Evolutionary conservation across 306 rosid species (phyloP).

Genomic region (Pachyrhizus erosus): DNA sequence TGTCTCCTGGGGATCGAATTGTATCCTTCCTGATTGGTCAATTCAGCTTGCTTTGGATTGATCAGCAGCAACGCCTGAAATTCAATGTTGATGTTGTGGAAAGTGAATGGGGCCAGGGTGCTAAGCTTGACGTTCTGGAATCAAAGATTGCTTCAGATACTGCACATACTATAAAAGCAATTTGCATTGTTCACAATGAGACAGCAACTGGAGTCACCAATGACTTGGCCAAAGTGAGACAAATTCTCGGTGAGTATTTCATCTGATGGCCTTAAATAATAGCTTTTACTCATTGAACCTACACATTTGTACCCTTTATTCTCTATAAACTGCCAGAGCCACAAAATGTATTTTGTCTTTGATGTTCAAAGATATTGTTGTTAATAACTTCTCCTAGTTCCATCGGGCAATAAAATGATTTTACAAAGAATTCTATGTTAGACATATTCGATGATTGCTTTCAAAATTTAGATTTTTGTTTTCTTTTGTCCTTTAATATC

Average conservation of each 20-base stretch:
- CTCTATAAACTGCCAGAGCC: constrained; percentile 5
- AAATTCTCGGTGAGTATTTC: constrained; percentile 73
- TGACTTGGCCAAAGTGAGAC: constrained; percentile 78
- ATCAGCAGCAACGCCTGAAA: constrained; percentile 97
- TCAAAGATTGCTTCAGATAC: constrained; percentile 83
- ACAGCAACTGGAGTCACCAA: constrained; percentile 99
- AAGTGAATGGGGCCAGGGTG: constrained; percentile 98
- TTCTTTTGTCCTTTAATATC: constrained; percentile 2
- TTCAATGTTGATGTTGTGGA: constrained; percentile 93
- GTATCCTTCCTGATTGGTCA: constrained; percentile 95
- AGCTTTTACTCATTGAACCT: not conserved
- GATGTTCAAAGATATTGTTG: not conserved
- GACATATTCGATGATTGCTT: not conserved
- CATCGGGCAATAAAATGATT: not conserved
- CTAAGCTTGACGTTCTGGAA: constrained; percentile 85
- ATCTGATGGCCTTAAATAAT: not conserved
- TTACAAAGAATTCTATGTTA: not conserved
- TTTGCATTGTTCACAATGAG: constrained; percentile 97
- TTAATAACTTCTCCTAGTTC: not conserved
- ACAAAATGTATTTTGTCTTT: not conserved
- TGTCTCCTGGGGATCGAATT: constrained; percentile 92
- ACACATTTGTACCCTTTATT: not conserved
- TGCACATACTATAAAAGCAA: constrained; percentile 86
- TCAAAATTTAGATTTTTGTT: not conserved
- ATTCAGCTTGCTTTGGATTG: constrained; percentile 99